Conservation (phyloP, 2,329 filamentous ascomycete species). For the Biscogniauxia mediterranea region DNA sequence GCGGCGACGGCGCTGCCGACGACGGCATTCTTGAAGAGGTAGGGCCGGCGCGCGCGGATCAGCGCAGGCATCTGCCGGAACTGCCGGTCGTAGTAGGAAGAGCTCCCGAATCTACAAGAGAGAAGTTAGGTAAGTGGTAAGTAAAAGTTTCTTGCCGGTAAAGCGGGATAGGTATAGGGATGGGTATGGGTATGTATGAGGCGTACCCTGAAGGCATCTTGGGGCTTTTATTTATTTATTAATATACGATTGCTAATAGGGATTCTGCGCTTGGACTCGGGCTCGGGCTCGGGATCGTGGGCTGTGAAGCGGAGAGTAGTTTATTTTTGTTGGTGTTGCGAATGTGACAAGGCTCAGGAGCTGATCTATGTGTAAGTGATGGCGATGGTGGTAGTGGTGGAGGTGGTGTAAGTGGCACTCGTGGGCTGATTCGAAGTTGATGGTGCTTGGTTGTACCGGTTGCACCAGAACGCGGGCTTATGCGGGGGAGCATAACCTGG, state of each 20-base stretch:
- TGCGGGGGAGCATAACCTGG: no score
- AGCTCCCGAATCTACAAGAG: conserved; percentile 42
- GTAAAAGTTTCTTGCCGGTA: not conserved
- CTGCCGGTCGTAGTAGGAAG: conserved; percentile 87
- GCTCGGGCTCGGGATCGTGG: no score
- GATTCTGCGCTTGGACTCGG: no score
- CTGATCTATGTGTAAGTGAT: no score
- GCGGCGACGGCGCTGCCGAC: conserved; percentile 74
- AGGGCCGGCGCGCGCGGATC: conserved; percentile 87
- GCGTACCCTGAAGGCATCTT: not conserved
- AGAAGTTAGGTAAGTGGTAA: not conserved
- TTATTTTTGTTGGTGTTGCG: no score
- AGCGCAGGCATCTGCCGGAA: conserved; percentile 85
- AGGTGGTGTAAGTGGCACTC: no score
- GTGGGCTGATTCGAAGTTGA: no score
- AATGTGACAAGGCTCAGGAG: no score
- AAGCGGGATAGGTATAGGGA: not conserved
- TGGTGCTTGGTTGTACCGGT: no score
- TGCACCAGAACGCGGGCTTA: no score
- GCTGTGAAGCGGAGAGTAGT: not conserved
- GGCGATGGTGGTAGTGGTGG: no score
- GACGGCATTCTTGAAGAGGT: conserved; percentile 83
- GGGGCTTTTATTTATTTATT: not conserved
- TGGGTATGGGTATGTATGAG: not conserved
- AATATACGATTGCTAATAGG: not conserved